Conservation (phyloP, 2,329 filamentous ascomycete species). For the Exophiala oligosperma region DNA sequence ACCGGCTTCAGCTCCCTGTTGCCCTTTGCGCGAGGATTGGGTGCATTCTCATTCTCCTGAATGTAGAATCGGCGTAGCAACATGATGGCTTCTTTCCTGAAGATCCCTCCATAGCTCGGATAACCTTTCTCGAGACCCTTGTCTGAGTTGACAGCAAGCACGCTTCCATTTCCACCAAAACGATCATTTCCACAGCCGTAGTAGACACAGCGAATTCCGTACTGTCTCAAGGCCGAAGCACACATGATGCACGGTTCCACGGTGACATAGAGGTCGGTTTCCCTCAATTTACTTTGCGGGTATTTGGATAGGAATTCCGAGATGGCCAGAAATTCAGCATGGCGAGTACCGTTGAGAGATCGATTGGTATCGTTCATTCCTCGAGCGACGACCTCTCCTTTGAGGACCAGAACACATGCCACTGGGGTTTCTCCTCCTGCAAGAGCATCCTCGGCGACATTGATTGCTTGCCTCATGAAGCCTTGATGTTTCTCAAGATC, state of each 20-base stretch:
- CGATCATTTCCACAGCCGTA: conserved; percentile 96
- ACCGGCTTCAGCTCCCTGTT: conserved; percentile 61
- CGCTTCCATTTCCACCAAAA: conserved; percentile 93
- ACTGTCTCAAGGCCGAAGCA: conserved; percentile 85
- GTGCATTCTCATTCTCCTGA: conserved; percentile 88
- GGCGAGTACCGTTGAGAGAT: conserved; percentile 82
- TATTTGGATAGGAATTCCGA: conserved; percentile 64
- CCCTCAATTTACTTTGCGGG: conserved; percentile 65
- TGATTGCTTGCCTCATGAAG: conserved; percentile 31
- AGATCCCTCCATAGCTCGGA: conserved; percentile 81
- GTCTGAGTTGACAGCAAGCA: conserved; percentile 60
- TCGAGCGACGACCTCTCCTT: conserved; percentile 74
- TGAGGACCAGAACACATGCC: conserved; percentile 87
- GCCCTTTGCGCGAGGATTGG: conserved; percentile 65
- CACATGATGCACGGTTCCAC: conserved; percentile 99
- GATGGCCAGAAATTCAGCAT: conserved; percentile 93
- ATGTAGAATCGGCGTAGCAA: conserved; percentile 92
- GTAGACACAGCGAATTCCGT: conserved; percentile 84
- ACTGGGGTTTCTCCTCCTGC: conserved; percentile 89
- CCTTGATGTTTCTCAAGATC: conserved; percentile 28
- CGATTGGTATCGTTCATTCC: conserved; percentile 98
- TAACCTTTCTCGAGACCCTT: conserved; percentile 71
- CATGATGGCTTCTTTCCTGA: conserved; percentile 89
- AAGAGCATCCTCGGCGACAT: conserved; percentile 73
- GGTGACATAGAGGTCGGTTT: conserved; percentile 88